Evolutionary conservation across 768 basidiomycete genomes (phyloP).

Genomic region (Mrakia frigida): DNA sequence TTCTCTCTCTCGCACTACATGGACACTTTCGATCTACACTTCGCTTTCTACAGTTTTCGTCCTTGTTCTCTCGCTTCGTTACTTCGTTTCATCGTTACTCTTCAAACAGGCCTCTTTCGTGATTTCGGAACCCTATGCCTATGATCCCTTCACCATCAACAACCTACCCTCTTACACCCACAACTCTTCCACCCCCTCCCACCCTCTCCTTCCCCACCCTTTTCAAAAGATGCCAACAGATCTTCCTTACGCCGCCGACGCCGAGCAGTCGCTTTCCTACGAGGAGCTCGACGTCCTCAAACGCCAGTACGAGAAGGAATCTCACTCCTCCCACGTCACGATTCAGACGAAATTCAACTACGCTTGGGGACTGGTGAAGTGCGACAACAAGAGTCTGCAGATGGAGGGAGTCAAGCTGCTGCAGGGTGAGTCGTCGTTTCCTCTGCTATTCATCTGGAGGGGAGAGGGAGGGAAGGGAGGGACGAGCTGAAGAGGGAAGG

Average conservation of each 20-base stretch:
- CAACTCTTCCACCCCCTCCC: neutral
- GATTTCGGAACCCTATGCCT: no score
- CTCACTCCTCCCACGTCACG: slow-evolving; percentile 73
- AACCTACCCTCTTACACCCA: neutral
- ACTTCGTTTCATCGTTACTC: no score
- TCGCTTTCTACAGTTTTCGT: no score
- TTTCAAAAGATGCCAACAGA: slow-evolving; percentile 55
- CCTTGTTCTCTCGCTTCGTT: no score
- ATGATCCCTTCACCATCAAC: no score
- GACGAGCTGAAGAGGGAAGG: neutral
- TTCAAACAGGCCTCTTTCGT: no score
- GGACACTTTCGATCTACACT: no score
- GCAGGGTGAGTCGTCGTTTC: slow-evolving; percentile 58
- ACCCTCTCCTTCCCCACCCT: neutral
- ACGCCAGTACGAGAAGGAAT: slow-evolving; percentile 82
- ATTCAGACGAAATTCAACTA: slow-evolving; percentile 97
- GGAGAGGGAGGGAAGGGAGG: neutral
- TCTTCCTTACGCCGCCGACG: slow-evolving; percentile 92
- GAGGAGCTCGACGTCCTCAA: slow-evolving; percentile 79
- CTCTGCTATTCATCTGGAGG: neutral
- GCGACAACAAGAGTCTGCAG: slow-evolving; percentile 74
- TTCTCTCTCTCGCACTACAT: no score
- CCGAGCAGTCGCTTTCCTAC: slow-evolving; percentile 76
- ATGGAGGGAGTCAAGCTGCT: slow-evolving; percentile 85
- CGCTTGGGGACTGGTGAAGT: slow-evolving; percentile 85